Conservation (phyloP, 1,284 basidiomycete species). For the Austroboletus olivaceoglutinosus region DNA sequence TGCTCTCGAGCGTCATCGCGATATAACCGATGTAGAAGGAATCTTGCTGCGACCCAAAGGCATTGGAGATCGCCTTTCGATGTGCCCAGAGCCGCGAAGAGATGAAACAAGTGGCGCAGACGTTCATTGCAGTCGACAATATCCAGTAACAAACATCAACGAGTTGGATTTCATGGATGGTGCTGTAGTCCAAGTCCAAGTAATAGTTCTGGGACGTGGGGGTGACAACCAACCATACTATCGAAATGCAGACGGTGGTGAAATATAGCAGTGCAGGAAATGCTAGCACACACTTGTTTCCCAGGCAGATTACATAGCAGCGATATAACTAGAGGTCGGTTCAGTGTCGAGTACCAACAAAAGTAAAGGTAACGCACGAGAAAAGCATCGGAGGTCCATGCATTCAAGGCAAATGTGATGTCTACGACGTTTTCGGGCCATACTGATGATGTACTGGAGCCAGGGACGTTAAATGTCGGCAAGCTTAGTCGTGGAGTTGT, state of each 20-base stretch:
- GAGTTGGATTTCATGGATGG: constrained; percentile 19
- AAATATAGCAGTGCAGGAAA: constrained; percentile 16
- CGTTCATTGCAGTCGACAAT: constrained; percentile 15
- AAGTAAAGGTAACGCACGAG: constrained; percentile 13
- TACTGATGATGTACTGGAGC: constrained; percentile 9
- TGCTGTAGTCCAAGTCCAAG: not conserved
- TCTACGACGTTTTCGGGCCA: constrained; percentile 18
- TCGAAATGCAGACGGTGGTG: constrained; percentile 12
- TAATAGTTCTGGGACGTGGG: constrained; percentile 12
- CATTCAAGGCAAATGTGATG: constrained; percentile 21
- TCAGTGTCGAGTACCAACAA: not conserved
- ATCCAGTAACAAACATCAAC: constrained; percentile 15
- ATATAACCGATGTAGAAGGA: constrained; percentile 23
- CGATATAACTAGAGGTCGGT: constrained; percentile 22
- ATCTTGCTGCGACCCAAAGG: constrained; percentile 12
- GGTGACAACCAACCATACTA: constrained; percentile 16
- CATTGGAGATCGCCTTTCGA: constrained; percentile 3
- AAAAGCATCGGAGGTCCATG: constrained; percentile 24
- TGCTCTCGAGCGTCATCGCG: too few species aligned
- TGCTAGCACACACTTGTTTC: not conserved
- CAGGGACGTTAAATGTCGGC: constrained; percentile 8
- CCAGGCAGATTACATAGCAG: constrained; percentile 21
- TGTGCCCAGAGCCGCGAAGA: constrained; percentile 17
- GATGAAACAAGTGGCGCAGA: constrained; percentile 17
- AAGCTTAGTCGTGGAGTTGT: constrained; percentile 12